These are phyloP conservation scores for Fomitopsis pulvina DNA, from an alignment of 768 basidiomycete genomes.

Conservation along the genomic window DNA sequence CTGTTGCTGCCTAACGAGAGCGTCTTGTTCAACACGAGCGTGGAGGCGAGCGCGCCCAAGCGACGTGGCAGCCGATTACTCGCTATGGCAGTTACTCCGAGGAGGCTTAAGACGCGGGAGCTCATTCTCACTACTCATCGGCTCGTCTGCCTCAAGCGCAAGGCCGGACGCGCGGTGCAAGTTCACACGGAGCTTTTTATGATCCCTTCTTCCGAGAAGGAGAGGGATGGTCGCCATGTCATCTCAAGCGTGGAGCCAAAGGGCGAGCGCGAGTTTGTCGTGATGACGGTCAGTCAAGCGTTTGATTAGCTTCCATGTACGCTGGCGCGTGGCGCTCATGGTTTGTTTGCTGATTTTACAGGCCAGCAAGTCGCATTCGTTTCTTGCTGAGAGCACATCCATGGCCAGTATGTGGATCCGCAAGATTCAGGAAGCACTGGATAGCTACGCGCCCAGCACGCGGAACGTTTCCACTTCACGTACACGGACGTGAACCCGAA, in stretches of 20 bases:
- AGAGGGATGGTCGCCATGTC: constrained; percentile 39
- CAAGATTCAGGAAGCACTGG: constrained; percentile 25
- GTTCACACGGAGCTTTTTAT: constrained; percentile 50
- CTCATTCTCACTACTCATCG: constrained; percentile 52
- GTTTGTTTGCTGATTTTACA: constrained; percentile 15
- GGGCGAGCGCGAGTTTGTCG: constrained; percentile 51
- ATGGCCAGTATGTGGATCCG: constrained; percentile 25
- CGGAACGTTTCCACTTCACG: constrained; percentile 1
- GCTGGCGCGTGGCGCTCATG: neutral
- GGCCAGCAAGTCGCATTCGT: constrained; percentile 37
- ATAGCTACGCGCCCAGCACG: constrained; percentile 7
- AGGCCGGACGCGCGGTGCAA: constrained; percentile 30
- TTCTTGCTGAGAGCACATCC: constrained; percentile 18
- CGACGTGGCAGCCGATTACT: constrained; percentile 54
- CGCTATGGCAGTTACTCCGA: constrained; percentile 41
- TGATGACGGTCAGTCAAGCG: constrained; percentile 47
- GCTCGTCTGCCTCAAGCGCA: constrained; percentile 49
- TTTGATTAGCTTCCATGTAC: neutral
- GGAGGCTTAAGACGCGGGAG: constrained; percentile 46
- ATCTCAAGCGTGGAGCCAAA: constrained; percentile 45
- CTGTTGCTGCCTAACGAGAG: constrained; percentile 39
- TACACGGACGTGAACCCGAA: constrained; percentile 3
- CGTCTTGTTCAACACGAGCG: constrained; percentile 43
- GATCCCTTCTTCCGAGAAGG: constrained; percentile 24
- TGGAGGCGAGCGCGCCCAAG: constrained; percentile 47